Percentiles rank a stretch among this genome's conserved stretches.
Conservation (phyloP, 768 basidiomycete genomes). For the Naganishia kalamii region DNA sequence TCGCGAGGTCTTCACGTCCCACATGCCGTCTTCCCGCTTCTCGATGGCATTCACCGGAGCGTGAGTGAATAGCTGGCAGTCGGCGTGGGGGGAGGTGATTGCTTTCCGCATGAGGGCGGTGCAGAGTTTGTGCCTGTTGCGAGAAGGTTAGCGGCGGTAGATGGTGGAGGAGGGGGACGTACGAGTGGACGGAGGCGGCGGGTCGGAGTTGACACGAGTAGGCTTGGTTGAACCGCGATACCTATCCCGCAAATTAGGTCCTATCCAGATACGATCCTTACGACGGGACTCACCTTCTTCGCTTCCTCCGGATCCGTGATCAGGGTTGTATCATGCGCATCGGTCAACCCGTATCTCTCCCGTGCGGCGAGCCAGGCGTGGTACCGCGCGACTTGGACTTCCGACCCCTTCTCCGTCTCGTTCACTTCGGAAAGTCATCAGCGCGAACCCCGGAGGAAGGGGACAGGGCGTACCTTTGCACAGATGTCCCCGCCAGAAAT, state of each 20-base stretch:
- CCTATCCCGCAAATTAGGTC: background rate
- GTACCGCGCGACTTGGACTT: too few species aligned
- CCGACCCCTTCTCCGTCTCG: conserved; percentile 7
- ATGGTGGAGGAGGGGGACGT: conserved; percentile 3
- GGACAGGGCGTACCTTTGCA: conserved; percentile 27
- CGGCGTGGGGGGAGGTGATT: too few species aligned
- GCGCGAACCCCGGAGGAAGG: too few species aligned
- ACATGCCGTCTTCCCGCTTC: background rate
- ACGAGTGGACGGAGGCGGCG: conserved; percentile 7
- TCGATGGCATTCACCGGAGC: too few species aligned
- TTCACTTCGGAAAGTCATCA: background rate
- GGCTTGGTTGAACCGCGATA: conserved; percentile 12
- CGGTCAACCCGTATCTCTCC: conserved; percentile 7
- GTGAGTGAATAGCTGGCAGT: too few species aligned
- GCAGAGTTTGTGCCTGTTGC: background rate
- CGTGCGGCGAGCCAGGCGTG: too few species aligned
- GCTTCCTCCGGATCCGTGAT: conserved; percentile 49
- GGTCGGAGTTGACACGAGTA: background rate
- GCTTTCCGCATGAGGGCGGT: too few species aligned
- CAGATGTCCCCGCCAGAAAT: conserved; percentile 37
- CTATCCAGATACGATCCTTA: too few species aligned
- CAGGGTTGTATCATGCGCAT: conserved; percentile 45
- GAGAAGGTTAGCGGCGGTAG: too few species aligned
- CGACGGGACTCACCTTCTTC: conserved; percentile 49
- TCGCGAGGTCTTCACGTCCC: conserved; percentile 3